Evolutionary conservation across 2,329 filamentous ascomycete genomes (phyloP).

Genomic region (Ophiocordyceps australis): DNA sequence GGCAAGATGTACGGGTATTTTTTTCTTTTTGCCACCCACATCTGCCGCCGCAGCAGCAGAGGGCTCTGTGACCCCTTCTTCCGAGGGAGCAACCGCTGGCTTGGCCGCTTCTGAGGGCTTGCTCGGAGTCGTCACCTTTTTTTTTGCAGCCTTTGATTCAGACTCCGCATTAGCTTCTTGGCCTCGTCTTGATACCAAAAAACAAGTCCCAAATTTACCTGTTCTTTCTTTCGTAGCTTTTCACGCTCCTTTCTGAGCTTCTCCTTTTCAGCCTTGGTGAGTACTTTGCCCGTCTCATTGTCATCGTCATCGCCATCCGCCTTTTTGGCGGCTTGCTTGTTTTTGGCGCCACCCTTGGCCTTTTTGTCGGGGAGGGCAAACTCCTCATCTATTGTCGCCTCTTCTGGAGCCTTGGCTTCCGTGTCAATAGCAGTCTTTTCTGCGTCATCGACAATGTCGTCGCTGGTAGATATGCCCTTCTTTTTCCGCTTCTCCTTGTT

Average conservation of each 20-base stretch:
- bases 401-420: conserved; percentile 52
- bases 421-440: conserved; percentile 17
- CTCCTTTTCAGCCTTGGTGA: conserved; percentile 98
- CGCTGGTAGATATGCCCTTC: conserved; percentile 60
- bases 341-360: conserved; percentile 39
- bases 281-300: conserved; percentile 45
- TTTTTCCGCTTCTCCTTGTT: conserved; percentile 79
- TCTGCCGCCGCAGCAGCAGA: conserved; percentile 16
- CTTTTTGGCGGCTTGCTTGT: conserved; percentile 22
- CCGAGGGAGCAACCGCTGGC: conserved; percentile 16
- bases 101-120: conserved; percentile 10
- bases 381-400: conserved; percentile 71
- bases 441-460: conserved; percentile 34
- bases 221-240: conserved; percentile 96
- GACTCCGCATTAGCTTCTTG: too few relatives aligned
- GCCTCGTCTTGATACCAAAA: too few relatives aligned
- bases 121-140: conserved; percentile 38
- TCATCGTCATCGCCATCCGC: conserved; percentile 31
- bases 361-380: conserved; percentile 70
- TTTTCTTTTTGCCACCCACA: conserved; percentile 65
- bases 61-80: conserved; percentile 31
- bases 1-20: conserved; percentile 57
- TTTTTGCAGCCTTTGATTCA: conserved; percentile 64
- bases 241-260: conserved; percentile 95
- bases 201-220: conserved; percentile 39